phyloP scores from a whole-genome alignment of 345 rosid species.

The Ceriops decandra region DNA sequence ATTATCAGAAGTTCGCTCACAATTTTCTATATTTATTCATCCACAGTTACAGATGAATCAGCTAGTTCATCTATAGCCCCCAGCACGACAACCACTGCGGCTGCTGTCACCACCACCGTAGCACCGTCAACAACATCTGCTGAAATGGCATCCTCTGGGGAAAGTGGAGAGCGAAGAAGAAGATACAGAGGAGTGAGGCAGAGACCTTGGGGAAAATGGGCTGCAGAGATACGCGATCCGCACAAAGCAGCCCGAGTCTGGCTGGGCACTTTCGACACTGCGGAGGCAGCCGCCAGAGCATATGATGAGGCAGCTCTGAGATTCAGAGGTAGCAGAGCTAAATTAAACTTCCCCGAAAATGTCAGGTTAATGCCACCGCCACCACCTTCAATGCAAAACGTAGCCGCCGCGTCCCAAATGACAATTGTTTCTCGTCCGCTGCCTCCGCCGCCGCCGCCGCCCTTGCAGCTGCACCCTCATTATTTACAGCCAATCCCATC shows the following conservation, averaged over 20 bases:
- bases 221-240: conserved; percentile 86
- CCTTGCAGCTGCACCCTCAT: not conserved
- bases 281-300: conserved; percentile 83
- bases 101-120: conserved; percentile 7
- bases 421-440: conserved; percentile 8
- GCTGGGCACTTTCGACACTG: conserved; percentile 86
- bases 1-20: no score
- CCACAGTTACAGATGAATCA: conserved; percentile 32
- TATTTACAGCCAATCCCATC: conserved; percentile 7
- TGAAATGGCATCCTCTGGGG: conserved; percentile 26
- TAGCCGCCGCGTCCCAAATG: conserved; percentile 20
- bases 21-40: not conserved
- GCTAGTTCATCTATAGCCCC: conserved; percentile 13
- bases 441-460: conserved; percentile 11
- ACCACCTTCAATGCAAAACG: conserved; percentile 23
- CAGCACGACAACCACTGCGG: conserved; percentile 1
- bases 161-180: conserved; percentile 44
- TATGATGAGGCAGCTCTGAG: conserved; percentile 83
- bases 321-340: conserved; percentile 81
- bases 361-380: conserved; percentile 35
- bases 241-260: conserved; percentile 80
- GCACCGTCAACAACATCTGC: conserved; percentile 10
- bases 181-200: conserved; percentile 85
- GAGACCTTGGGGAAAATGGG: conserved; percentile 95
- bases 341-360: conserved; percentile 76